These are phyloP conservation scores for Fusarium keratoplasticum DNA, from an alignment of 2,329 filamentous ascomycete species.

Conservation along the genomic window DNA sequence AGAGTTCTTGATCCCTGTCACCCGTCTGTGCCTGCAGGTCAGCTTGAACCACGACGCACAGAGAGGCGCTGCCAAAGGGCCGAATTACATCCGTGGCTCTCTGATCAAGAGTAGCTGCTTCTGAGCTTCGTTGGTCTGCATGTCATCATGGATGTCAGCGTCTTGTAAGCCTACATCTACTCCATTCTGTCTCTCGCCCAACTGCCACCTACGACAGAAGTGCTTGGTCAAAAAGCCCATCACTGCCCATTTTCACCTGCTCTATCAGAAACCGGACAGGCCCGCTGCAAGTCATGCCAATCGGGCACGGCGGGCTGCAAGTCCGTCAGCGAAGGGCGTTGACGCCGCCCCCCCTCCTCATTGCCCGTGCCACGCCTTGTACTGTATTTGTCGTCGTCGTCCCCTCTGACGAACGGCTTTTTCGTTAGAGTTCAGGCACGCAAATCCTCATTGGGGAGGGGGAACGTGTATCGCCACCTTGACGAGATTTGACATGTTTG, in stretches of 20 bases:
- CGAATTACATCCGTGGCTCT: background rate
- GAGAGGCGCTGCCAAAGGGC: slow-evolving; percentile 2
- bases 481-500: background rate
- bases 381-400: background rate
- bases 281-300: slow-evolving; percentile 46
- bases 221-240: background rate
- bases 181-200: background rate
- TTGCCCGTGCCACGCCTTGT: slow-evolving; percentile 11
- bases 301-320: slow-evolving; percentile 39
- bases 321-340: slow-evolving; percentile 13
- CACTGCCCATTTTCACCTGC: background rate
- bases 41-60: background rate
- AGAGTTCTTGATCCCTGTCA: background rate
- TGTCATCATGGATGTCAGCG: slow-evolving; percentile 1
- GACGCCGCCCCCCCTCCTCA: slow-evolving; percentile 16
- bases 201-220: background rate
- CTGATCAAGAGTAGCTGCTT: background rate
- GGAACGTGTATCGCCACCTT: background rate
- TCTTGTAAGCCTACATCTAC: background rate
- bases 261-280: slow-evolving; percentile 39
- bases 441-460: background rate
- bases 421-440: background rate
- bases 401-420: background rate
- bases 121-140: background rate
- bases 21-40: slow-evolving; percentile 4